These are phyloP conservation scores for Cercospora sesami DNA, from an alignment of 2,329 filamentous ascomycete species.

Conservation along the genomic window DNA sequence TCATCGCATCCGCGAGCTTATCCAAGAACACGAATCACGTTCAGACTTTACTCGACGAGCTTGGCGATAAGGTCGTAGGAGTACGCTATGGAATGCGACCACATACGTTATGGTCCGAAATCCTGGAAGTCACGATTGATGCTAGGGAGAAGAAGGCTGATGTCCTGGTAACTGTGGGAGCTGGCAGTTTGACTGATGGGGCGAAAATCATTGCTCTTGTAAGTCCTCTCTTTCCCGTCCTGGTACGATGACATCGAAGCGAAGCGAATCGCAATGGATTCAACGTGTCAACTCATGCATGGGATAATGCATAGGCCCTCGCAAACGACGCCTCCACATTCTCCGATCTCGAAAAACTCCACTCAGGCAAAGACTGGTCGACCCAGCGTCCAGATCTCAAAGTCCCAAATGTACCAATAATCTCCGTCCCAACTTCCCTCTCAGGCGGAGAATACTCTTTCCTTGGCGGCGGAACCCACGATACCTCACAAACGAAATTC, in stretches of 20 bases:
- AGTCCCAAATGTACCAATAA: constrained; percentile 18
- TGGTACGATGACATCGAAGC: no score
- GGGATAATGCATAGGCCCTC: not conserved
- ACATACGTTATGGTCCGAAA: constrained; percentile 57
- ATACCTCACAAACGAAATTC: constrained; percentile 21
- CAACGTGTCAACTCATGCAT: no score
- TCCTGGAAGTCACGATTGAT: constrained; percentile 51
- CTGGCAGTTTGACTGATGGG: constrained; percentile 56
- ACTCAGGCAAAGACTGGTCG: constrained; percentile 21
- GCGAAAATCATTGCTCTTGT: constrained; percentile 54
- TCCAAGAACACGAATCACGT: constrained; percentile 50
- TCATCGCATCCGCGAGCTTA: constrained; percentile 55
- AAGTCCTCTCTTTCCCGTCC: no score
- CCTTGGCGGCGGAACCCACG: constrained; percentile 44
- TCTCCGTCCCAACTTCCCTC: constrained; percentile 23
- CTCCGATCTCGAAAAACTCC: constrained; percentile 10
- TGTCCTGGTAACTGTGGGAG: constrained; percentile 56
- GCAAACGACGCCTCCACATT: constrained; percentile 21
- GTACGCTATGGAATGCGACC: constrained; percentile 53
- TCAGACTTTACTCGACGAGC: constrained; percentile 42
- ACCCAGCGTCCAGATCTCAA: constrained; percentile 8
- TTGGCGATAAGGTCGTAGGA: constrained; percentile 50
- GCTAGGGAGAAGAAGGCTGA: constrained; percentile 45
- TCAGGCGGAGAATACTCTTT: constrained; percentile 40
- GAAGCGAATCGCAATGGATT: no score